A percentile compares a stretch with the other conserved stretches of the same genome.
Conservation (phyloP, 139 green algal genomes). For the Eudorina sp. region DNA sequence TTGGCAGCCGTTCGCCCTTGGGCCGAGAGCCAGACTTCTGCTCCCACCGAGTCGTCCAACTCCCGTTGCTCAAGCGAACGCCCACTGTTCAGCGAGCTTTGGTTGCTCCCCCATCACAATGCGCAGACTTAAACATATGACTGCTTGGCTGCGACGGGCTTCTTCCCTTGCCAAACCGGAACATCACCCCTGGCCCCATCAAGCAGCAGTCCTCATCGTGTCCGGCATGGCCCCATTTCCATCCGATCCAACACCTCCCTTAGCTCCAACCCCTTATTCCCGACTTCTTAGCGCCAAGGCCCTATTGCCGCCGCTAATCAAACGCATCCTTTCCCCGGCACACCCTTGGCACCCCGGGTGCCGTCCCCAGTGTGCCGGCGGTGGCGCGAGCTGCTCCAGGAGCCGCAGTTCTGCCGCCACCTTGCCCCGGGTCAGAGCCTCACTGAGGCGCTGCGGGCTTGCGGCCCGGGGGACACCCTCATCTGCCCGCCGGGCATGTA, state of each 20-base stretch:
- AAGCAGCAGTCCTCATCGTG: not conserved
- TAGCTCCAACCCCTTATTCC: not conserved
- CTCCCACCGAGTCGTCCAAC: too few relatives aligned
- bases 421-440: not conserved
- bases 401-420: slow-evolving; percentile 7
- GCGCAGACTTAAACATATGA: too few relatives aligned
- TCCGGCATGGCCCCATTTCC: not conserved
- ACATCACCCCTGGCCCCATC: not conserved
- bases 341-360: not conserved
- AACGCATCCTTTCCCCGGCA: not conserved
- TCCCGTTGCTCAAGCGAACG: too few relatives aligned
- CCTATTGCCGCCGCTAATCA: not conserved
- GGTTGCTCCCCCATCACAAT: too few relatives aligned
- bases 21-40: too few relatives aligned
- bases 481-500: slow-evolving; percentile 29
- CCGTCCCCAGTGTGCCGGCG: slow-evolving; percentile 21
- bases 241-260: not conserved
- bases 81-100: too few relatives aligned
- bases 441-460: not conserved
- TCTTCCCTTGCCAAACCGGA: too few relatives aligned
- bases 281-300: not conserved
- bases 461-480: slow-evolving; percentile 17
- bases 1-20: too few relatives aligned
- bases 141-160: too few relatives aligned
- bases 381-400: slow-evolving; percentile 15